Conservation (phyloP, 306 rosid species). For the Datisca glomerata region DNA sequence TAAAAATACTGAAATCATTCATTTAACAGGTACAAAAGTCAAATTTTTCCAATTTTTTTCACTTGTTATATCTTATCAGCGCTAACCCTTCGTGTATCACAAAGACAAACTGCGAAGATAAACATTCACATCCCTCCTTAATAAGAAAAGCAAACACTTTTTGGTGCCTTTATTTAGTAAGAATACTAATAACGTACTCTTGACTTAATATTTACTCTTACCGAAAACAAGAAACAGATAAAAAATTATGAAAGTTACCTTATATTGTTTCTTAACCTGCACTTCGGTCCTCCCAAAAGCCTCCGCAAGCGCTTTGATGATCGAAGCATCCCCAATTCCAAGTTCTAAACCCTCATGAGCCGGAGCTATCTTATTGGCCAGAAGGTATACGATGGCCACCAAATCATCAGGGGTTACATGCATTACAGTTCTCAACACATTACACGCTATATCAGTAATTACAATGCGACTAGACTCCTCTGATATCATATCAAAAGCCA, state of each 20-base stretch:
- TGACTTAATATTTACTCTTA: too few relatives aligned
- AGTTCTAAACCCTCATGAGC: conserved; percentile 68
- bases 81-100: too few relatives aligned
- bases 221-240: too few relatives aligned
- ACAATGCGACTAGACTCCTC: conserved; percentile 49
- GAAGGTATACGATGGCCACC: conserved; percentile 44
- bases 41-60: too few relatives aligned
- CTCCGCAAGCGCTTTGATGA: conserved; percentile 72
- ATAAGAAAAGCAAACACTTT: too few relatives aligned
- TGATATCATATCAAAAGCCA: conserved; percentile 50
- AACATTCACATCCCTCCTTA: too few relatives aligned
- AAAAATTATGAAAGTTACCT: conserved; percentile 31
- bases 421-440: conserved; percentile 71
- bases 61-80: too few relatives aligned
- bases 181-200: too few relatives aligned
- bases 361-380: conserved; percentile 60
- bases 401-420: conserved; percentile 61
- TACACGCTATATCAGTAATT: conserved; percentile 74
- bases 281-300: conserved; percentile 63
- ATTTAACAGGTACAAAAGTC: too few relatives aligned
- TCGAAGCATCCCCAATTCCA: conserved; percentile 84
- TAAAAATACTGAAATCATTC: too few relatives aligned
- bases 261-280: conserved; percentile 51
- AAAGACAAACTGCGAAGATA: too few relatives aligned
- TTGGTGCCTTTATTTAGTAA: too few relatives aligned